A percentile compares a stretch with the other conserved stretches of the same genome.
Conservation (phyloP, 768 basidiomycete genomes). For the Podaxis pistillaris region DNA sequence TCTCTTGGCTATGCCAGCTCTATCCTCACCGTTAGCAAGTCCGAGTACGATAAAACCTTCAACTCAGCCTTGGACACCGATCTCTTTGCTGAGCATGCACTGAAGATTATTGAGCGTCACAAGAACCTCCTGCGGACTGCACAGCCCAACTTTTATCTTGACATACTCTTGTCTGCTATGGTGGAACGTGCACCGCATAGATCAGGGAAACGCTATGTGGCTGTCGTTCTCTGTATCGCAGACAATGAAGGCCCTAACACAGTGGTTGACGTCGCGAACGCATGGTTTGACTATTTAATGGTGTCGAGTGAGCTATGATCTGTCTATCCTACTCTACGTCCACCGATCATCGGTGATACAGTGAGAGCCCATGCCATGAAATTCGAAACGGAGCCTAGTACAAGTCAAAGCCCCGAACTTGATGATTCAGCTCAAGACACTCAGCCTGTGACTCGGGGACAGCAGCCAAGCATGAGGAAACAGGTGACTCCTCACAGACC, state of each 20-base stretch:
- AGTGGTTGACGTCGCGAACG: constrained; percentile 18
- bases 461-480: neutral
- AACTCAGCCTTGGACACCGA: neutral
- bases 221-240: constrained; percentile 21
- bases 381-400: neutral
- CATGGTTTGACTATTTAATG: constrained; percentile 20
- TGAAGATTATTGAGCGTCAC: neutral
- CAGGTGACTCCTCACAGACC: neutral
- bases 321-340: neutral
- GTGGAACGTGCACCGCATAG: constrained; percentile 18
- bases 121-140: neutral
- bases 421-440: too few species aligned
- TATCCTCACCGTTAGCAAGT: neutral
- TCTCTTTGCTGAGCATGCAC: neutral
- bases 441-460: neutral
- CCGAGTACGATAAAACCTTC: neutral
- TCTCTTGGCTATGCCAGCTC: neutral
- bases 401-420: neutral
- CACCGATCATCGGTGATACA: neutral
- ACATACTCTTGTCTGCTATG: constrained; percentile 19
- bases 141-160: constrained; percentile 10
- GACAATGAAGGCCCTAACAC: constrained; percentile 14
- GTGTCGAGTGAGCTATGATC: constrained; percentile 17
- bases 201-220: constrained; percentile 20
- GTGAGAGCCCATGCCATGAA: neutral